A percentile compares a stretch with the other conserved stretches of the same genome.
Evolutionary conservation across 768 basidiomycete genomes (phyloP).

Genomic region (Leccinum disarticulatum): DNA sequence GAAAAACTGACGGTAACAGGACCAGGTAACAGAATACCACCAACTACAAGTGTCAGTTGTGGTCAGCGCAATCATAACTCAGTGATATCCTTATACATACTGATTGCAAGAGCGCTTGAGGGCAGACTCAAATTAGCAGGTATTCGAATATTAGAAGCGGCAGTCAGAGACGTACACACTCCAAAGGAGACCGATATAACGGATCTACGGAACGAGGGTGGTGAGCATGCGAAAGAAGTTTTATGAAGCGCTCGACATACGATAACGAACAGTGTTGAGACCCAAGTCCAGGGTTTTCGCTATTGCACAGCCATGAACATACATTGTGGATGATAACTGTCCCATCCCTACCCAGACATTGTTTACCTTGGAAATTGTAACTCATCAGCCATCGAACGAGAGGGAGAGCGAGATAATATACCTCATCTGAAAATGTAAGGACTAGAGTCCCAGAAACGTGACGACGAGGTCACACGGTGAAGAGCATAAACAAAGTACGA

Average conservation of each 20-base stretch:
- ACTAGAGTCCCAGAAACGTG: neutral
- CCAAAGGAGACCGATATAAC: neutral
- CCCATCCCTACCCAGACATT: neutral
- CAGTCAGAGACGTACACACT: neutral
- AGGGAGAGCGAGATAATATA: neutral
- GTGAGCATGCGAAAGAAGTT: neutral
- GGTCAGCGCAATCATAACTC: neutral
- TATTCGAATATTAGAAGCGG: neutral
- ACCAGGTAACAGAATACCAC: neutral
- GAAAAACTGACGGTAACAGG: neutral
- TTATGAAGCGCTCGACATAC: neutral
- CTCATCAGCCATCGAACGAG: neutral
- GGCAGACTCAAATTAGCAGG: neutral
- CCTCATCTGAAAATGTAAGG: conserved; percentile 17
- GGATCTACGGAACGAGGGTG: neutral
- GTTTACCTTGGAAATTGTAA: conserved; percentile 2
- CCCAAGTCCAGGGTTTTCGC: conserved; percentile 1
- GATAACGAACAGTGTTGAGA: neutral
- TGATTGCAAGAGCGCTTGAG: neutral
- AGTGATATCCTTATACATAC: neutral
- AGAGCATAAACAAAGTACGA: neutral
- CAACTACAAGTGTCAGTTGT: neutral
- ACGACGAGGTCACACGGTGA: neutral
- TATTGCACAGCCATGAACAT: neutral
- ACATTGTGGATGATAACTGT: too few species aligned